Evolutionary conservation across 768 basidiomycete genomes (phyloP), one percentile per base, ranked within the genome.

Genomic region (Suillus weaverae): DNA sequence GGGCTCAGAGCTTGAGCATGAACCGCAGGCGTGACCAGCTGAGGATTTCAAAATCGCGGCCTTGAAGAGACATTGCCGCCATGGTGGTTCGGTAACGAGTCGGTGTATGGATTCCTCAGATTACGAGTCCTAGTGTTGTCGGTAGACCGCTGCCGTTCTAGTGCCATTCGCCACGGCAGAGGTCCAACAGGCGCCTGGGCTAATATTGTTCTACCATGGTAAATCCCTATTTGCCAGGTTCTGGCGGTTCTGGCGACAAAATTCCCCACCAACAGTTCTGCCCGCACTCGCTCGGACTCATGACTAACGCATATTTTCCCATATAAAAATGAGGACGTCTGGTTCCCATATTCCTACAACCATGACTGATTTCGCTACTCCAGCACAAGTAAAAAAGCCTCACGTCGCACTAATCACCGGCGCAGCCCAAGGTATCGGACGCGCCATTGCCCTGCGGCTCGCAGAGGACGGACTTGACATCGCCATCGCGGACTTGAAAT

Each of bases 381-480:
- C 38, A 44, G 44, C 11, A 39, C n/a, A 32, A 20, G 30, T 22
- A 0, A 11, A 60, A 20, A 16, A 41, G 36, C 61, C 18, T 5
- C 61, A 70, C 57, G 75, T 81, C 55, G 82, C 81, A 9, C 69
- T 83, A 57, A 70, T 84, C 41, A 83, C 82, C 0, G 81, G 83
- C 18, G 76, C 76, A 20, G 76, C 80, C 3, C 78, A 77, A 54
- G 84, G 84, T 41, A 82, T 85, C 18, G 85, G 85, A 4, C 75
- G 75, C 48, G 81, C 78, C 39, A 81, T 84, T 46, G 82, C 83
- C 10, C 66, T 76, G 13, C 77, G 81, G 9, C 78, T 86, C 11
- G 81, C 83, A 16, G 66, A 71, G 18, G 84, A 85, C 62, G 84
- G 84, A 5, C 79, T 76, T 67, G 72, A 82, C 56, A 67, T 86